Conservation (phyloP, 257 asterid genomes). For the Linderniella brevidens region DNA sequence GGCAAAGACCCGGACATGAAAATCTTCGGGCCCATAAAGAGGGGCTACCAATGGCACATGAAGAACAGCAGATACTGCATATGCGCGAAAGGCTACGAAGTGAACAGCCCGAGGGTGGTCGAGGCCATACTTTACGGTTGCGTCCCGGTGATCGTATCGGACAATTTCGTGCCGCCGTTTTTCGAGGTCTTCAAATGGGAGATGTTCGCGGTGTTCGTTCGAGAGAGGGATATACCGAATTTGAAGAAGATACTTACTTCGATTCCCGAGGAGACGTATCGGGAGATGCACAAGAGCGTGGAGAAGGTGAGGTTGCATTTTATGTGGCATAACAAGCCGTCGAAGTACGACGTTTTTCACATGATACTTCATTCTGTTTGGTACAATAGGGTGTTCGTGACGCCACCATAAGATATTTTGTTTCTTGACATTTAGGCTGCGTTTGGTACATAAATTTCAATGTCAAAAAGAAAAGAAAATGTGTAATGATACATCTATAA, state of each 20-base stretch:
- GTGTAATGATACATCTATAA: too few species aligned
- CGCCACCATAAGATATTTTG: too few species aligned
- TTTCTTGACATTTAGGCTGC: too few species aligned
- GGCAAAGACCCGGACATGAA: slow-evolving; percentile 76
- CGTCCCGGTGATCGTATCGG: slow-evolving; percentile 87
- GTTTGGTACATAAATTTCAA: too few species aligned
- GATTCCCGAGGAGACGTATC: slow-evolving; percentile 36
- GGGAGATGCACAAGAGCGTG: slow-evolving; percentile 54
- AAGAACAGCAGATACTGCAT: slow-evolving; percentile 89
- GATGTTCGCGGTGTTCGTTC: slow-evolving; percentile 59
- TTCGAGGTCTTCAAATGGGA: slow-evolving; percentile 81
- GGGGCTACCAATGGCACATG: slow-evolving; percentile 52
- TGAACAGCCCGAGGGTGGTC: slow-evolving; percentile 85
- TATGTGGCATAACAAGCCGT: slow-evolving; percentile 72
- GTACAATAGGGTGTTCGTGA: slow-evolving; percentile 38
- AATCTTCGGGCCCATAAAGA: slow-evolving; percentile 34
- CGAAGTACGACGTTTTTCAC: slow-evolving; percentile 55
- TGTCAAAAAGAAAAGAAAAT: too few species aligned
- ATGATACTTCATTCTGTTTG: slow-evolving; percentile 84
- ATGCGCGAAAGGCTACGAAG: slow-evolving; percentile 76
- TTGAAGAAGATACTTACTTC: slow-evolving; percentile 54
- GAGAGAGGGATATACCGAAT: slow-evolving; percentile 66
- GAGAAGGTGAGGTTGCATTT: slow-evolving; percentile 71
- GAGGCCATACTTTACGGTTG: slow-evolving; percentile 90
- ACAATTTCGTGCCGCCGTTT: slow-evolving; percentile 74